Conservation (phyloP, 2,329 filamentous ascomycete species). For the Colletotrichum kahawae region DNA sequence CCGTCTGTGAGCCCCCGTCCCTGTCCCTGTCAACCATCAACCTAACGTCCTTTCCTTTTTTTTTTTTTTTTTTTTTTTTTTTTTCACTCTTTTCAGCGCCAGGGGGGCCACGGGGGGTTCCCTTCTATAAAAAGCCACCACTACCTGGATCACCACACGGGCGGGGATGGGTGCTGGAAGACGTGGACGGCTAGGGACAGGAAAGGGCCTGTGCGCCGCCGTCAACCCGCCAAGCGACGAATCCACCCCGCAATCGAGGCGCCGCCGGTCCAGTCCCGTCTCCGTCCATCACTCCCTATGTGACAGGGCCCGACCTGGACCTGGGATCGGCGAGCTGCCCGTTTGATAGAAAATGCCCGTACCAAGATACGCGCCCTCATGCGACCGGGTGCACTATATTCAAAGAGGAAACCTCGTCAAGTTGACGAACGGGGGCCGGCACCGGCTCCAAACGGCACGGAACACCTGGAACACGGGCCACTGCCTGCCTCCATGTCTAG, state of each 20-base stretch:
- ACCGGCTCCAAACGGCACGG: background rate
- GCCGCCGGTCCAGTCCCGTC: background rate
- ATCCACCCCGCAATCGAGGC: conserved; percentile 8
- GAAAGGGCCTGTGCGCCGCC: conserved; percentile 3
- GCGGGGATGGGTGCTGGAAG: background rate
- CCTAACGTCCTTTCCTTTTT: background rate
- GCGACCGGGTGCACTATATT: background rate
- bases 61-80: background rate
- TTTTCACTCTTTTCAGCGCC: background rate
- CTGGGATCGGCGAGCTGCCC: background rate
- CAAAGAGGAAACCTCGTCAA: background rate
- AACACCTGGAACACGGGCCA: background rate
- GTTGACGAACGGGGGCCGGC: background rate
- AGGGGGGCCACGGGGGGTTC: background rate
- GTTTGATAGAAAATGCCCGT: background rate
- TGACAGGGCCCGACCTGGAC: background rate
- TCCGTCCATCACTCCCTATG: background rate
- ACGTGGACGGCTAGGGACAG: background rate
- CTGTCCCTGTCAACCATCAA: background rate
- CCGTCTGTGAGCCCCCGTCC: background rate
- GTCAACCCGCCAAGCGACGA: background rate
- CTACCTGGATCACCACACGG: background rate
- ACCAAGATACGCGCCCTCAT: background rate
- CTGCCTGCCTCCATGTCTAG: background rate
- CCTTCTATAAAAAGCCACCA: conserved; percentile 16